Percentiles rank a stretch among this genome's conserved stretches.
phyloP scores from a whole-genome alignment of 129 eudicot genomes.

The Oenanthe sinensis region DNA sequence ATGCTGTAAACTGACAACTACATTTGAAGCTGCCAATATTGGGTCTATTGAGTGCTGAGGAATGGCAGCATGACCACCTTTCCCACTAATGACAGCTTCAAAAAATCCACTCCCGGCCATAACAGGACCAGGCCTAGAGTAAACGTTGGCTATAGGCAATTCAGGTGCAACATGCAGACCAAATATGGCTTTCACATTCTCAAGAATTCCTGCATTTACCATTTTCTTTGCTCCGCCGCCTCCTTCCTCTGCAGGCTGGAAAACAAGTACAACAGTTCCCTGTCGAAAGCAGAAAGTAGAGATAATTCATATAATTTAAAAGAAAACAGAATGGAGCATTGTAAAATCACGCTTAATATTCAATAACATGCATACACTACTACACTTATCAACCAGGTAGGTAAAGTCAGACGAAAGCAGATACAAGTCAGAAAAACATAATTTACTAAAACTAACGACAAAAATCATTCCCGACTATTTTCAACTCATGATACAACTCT shows the following conservation, averaged over 20 bases:
- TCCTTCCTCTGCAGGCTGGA: conserved; percentile 77
- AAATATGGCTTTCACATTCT: conserved; percentile 57
- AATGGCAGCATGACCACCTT: conserved; percentile 88
- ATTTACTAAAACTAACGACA: not conserved
- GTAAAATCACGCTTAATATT: not conserved
- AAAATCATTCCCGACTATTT: not conserved
- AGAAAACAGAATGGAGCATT: not conserved
- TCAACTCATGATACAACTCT: not conserved
- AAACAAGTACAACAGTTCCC: conserved; percentile 70
- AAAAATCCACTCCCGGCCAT: conserved; percentile 49
- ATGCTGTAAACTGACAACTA: conserved; percentile 59
- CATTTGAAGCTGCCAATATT: conserved; percentile 55
- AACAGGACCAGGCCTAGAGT: conserved; percentile 40
- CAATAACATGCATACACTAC: not conserved
- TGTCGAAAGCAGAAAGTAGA: conserved; percentile 7
- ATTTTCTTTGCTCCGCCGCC: conserved; percentile 63
- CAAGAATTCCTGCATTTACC: conserved; percentile 44
- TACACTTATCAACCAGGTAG: not conserved
- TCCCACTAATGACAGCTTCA: conserved; percentile 55
- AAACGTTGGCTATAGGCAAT: conserved; percentile 31
- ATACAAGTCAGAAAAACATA: not conserved
- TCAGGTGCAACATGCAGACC: conserved; percentile 44
- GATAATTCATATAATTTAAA: not conserved
- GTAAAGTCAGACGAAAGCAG: not conserved
- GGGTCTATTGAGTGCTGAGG: conserved; percentile 73